A percentile compares a stretch with the other conserved stretches of the same genome.
These are phyloP conservation scores for Aspergillus bombycis DNA, from an alignment of 2,329 filamentous ascomycete species.

Conservation along the genomic window DNA sequence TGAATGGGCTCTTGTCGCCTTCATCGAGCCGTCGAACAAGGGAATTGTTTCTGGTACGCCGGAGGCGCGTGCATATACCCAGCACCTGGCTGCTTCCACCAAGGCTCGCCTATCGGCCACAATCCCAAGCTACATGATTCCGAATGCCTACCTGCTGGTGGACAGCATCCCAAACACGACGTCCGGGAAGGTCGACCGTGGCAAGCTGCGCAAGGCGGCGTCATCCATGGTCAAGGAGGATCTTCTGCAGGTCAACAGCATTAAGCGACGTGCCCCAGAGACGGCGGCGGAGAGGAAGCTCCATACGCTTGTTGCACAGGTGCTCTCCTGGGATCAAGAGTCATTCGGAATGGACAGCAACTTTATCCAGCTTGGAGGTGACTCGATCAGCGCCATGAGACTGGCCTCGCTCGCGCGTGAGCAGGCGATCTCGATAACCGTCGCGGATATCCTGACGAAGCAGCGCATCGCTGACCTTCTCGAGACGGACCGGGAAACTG, in stretches of 20 bases:
- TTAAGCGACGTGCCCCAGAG: background rate
- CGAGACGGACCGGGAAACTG: too few relatives aligned
- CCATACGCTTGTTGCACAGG: background rate
- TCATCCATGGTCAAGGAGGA: background rate
- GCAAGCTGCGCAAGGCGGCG: background rate
- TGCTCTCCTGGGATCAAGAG: slow-evolving; percentile 10
- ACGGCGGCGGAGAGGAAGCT: background rate
- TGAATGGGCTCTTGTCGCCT: background rate
- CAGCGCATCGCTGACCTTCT: too few relatives aligned
- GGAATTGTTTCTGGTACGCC: too few relatives aligned
- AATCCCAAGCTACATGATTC: slow-evolving; percentile 3
- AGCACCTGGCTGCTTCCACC: too few relatives aligned
- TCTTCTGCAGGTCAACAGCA: background rate
- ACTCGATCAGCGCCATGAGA: slow-evolving; percentile 29
- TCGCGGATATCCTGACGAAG: too few relatives aligned
- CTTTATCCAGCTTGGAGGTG: slow-evolving; percentile 26
- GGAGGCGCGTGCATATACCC: too few relatives aligned
- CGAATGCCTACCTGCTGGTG: background rate
- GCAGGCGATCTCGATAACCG: too few relatives aligned
- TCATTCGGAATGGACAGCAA: slow-evolving; percentile 16
- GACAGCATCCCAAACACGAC: background rate
- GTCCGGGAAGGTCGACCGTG: slow-evolving; percentile 4
- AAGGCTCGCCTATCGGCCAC: background rate
- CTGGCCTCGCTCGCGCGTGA: slow-evolving; percentile 21
- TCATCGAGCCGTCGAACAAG: too few relatives aligned